A percentile compares a stretch with the other conserved stretches of the same genome.
Conservation (phyloP, 441 rosid species). For the Syzygium syzygioides region DNA sequence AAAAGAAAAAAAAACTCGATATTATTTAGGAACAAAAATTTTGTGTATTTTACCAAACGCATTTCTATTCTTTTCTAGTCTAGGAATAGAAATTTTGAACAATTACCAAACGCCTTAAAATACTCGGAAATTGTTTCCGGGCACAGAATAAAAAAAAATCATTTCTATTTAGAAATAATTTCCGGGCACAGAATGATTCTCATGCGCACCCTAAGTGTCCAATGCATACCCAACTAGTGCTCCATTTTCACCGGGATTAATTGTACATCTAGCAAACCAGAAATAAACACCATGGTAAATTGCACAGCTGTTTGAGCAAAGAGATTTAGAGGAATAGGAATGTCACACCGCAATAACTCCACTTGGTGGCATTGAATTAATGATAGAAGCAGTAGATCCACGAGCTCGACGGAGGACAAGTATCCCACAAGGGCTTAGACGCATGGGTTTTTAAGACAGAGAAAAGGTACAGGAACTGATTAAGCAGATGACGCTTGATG, state of each 20-base stretch:
- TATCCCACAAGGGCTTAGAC: neutral
- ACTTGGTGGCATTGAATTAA: neutral
- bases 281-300: neutral
- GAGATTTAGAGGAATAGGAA: neutral
- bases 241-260: conserved; percentile 94
- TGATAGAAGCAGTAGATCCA: neutral
- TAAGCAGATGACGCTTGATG: neutral
- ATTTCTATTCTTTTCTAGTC: too few species aligned
- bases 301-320: neutral
- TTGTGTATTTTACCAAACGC: too few species aligned
- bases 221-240: conserved; percentile 87
- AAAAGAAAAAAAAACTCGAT: too few species aligned
- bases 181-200: too few species aligned
- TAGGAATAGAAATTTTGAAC: too few species aligned
- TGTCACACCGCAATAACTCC: neutral
- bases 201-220: too few species aligned
- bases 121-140: too few species aligned
- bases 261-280: conserved; percentile 64
- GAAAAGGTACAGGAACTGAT: neutral
- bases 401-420: neutral
- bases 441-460: neutral
- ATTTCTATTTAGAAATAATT: too few species aligned
- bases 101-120: too few species aligned
- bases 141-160: too few species aligned
- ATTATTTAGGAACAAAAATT: too few species aligned